Base-by-base conservation (phyloP, 306 rosid genomes). In the Gynostemma pentaphyllum region DNA sequence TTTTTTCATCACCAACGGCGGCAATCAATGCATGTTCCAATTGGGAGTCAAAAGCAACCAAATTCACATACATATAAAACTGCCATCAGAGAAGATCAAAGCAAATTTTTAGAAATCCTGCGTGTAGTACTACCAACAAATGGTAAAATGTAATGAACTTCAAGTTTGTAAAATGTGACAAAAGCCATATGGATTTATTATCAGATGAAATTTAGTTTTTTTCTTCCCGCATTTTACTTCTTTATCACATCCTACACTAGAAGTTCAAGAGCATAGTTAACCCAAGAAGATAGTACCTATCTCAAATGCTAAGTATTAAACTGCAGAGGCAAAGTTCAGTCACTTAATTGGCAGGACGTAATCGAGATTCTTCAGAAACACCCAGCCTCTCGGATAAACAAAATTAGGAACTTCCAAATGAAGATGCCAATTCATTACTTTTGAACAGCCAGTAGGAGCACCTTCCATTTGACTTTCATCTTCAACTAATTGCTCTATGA, bases 381-480 rank as follows among this genome's bases (percentile, higher is more conserved):
- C 72, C 99, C 99, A 94, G 65, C 89, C 97, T 62, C 64, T 81
- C 5, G 97, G 97, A 80, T 88, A 94, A 76, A 28, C 70, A 55
- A 30, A 57, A 65, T 75, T 64, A 39, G 50, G 82, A 76, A 61
- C 71, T 70, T 71, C 81, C 85, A 94, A 81, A 80, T 89, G 99
- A 53, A 94, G 91, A 78, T 94, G 99, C 99, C 99, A 94, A 74
- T 81, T 94, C 94, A 94, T 71, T 72, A 89, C 76, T 72, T 59
- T 83, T 49, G 75, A 80, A 78, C 99, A 94, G 52, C 85, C 85
- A 40, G 61, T 54, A 21, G 89, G 83, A 4, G 52, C 77, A 72
- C 89, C 87, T 80, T 94, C 91, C 97, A 94, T 94, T 77, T 89
- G 91, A 57, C 82, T 72, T 81, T 94, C 99, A 72, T 94, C 97